A percentile compares a stretch with the other conserved stretches of the same genome.
phyloP scores from a whole-genome alignment of 192 early-diverging fungal genomes.

The Cetraspora pellucida region DNA sequence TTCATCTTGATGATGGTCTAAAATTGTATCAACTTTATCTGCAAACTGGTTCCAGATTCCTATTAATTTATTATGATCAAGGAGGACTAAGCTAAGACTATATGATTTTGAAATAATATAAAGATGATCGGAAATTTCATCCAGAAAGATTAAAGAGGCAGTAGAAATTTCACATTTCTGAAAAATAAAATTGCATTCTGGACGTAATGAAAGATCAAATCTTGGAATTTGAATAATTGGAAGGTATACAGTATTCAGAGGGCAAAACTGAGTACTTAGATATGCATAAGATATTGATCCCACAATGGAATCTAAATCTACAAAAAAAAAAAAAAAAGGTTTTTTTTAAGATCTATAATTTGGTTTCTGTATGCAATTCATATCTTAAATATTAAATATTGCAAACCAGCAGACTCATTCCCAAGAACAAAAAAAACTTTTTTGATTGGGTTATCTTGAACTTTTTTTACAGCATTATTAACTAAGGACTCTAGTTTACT shows the following conservation, averaged over 20 bases:
- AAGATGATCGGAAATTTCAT: constrained; percentile 38
- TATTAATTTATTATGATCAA: constrained; percentile 70
- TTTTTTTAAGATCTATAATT: neutral
- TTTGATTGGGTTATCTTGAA: neutral
- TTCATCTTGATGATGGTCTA: constrained; percentile 78
- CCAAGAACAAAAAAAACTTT: constrained; percentile 56
- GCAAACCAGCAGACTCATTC: constrained; percentile 74
- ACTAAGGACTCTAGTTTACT: too few relatives aligned
- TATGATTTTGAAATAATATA: constrained; percentile 11
- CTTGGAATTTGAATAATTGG: constrained; percentile 64
- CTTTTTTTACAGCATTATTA: too few relatives aligned
- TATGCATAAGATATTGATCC: constrained; percentile 59
- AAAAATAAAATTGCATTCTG: constrained; percentile 62
- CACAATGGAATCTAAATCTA: constrained; percentile 74
- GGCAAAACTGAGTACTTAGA: constrained; percentile 38
- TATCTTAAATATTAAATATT: neutral
- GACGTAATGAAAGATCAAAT: constrained; percentile 63
- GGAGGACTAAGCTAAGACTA: constrained; percentile 50
- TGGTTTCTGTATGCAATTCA: neutral
- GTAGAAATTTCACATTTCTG: constrained; percentile 31
- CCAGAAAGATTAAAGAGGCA: constrained; percentile 50
- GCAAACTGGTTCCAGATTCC: constrained; percentile 22
- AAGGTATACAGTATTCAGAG: constrained; percentile 37
- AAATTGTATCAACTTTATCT: constrained; percentile 53
- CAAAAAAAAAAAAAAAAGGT: neutral